phyloP scores from a whole-genome alignment of 805 yeast genomes.

The Zygoascus biomembranicola region DNA sequence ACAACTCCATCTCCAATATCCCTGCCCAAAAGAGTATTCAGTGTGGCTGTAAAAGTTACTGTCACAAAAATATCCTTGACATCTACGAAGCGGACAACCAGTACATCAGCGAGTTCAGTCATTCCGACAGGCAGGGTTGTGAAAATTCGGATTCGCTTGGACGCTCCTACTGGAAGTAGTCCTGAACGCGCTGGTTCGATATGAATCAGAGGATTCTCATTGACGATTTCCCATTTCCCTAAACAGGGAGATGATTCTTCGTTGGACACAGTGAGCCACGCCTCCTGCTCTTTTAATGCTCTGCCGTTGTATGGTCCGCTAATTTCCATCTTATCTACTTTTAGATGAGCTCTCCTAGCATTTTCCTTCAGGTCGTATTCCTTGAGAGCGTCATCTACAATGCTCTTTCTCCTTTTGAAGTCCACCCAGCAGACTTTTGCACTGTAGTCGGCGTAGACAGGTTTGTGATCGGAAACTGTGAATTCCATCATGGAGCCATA shows the following conservation, averaged over 20 bases:
- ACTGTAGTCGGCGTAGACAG: slow-evolving; percentile 37
- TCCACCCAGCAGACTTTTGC: slow-evolving; percentile 32
- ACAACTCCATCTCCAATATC: not conserved
- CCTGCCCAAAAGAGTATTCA: not conserved
- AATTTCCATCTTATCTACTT: slow-evolving; percentile 31
- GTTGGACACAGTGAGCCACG: slow-evolving; percentile 29
- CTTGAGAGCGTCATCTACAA: slow-evolving; percentile 33
- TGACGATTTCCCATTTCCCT: slow-evolving; percentile 32
- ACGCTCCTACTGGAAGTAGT: slow-evolving; percentile 24
- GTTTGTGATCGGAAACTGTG: slow-evolving; percentile 48
- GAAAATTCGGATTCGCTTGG: slow-evolving; percentile 16
- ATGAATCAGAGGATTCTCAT: slow-evolving; percentile 13
- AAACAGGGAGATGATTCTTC: slow-evolving; percentile 21
- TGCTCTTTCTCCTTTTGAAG: slow-evolving; percentile 27
- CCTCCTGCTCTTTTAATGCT: slow-evolving; percentile 19
- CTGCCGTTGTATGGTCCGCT: slow-evolving; percentile 17
- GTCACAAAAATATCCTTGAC: slow-evolving; percentile 28
- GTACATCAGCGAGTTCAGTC: slow-evolving; percentile 18
- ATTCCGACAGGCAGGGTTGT: slow-evolving; percentile 9
- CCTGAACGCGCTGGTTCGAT: slow-evolving; percentile 24
- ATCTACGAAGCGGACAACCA: slow-evolving; percentile 23
- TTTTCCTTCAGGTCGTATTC: slow-evolving; percentile 39
- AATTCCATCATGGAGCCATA: slow-evolving; percentile 24
- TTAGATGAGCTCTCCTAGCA: slow-evolving; percentile 33
- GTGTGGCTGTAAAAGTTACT: slow-evolving; percentile 19